Evolutionary conservation across 257 asterid species (phyloP).

Genomic region (Ophiorrhiza pumila): DNA sequence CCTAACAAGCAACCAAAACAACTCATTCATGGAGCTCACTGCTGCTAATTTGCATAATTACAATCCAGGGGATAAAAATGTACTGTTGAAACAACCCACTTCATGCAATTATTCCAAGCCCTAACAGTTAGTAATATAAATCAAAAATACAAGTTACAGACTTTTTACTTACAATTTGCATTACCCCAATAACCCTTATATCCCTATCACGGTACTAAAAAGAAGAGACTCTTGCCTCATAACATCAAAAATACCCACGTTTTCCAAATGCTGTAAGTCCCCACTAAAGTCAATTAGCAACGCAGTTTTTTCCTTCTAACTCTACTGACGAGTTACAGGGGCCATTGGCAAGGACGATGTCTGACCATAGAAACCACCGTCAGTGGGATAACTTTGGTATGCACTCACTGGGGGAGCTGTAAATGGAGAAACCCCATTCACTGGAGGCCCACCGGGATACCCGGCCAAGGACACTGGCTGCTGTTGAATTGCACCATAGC

Average conservation of each 20-base stretch:
- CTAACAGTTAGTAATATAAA: neutral
- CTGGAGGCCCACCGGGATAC: constrained; percentile 37
- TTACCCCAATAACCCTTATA: constrained; percentile 11
- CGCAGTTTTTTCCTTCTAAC: no score
- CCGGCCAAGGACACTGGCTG: constrained; percentile 31
- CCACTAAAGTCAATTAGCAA: no score
- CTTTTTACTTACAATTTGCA: constrained; percentile 19
- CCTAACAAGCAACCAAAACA: no score
- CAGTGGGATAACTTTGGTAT: constrained; percentile 52
- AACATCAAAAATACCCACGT: neutral
- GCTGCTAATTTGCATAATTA: no score
- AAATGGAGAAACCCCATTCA: constrained; percentile 34
- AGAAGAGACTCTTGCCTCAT: neutral
- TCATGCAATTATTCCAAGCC: neutral
- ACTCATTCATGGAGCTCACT: no score
- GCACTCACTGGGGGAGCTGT: constrained; percentile 33
- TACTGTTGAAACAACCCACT: neutral
- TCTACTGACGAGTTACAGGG: constrained; percentile 53
- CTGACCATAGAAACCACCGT: constrained; percentile 56
- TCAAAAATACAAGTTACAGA: constrained; percentile 12
- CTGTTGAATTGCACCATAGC: constrained; percentile 45
- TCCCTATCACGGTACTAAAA: neutral
- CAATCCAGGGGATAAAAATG: no score
- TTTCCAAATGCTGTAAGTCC: neutral
- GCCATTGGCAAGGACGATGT: constrained; percentile 64